phyloP scores from a whole-genome alignment of 768 basidiomycete species.

The Symmetrospora coprosmae region DNA sequence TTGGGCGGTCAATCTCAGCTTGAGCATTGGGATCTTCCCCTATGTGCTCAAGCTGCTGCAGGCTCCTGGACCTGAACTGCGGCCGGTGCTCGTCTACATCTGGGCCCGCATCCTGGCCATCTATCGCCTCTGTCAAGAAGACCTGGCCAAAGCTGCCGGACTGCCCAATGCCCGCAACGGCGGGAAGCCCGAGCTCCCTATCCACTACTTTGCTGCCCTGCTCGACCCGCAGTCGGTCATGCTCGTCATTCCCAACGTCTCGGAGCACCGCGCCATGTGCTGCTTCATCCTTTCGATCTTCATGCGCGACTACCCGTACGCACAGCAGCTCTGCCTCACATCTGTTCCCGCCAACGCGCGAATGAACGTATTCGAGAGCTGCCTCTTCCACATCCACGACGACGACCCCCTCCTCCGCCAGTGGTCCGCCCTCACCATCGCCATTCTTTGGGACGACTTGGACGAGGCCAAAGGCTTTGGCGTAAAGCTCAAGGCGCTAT shows the following conservation, averaged over 20 bases:
- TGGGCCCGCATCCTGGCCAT: slow-evolving; percentile 97
- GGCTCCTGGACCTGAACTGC: slow-evolving; percentile 84
- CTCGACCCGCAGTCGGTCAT: slow-evolving; percentile 41
- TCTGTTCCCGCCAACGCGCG: slow-evolving; percentile 37
- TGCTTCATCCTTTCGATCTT: slow-evolving; percentile 85
- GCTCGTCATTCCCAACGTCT: slow-evolving; percentile 63
- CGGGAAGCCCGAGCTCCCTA: slow-evolving; percentile 31
- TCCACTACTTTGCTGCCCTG: slow-evolving; percentile 69
- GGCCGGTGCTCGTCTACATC: slow-evolving; percentile 94
- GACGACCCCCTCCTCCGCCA: slow-evolving; percentile 84
- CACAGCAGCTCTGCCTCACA: slow-evolving; percentile 67
- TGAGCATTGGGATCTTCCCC: slow-evolving; percentile 95
- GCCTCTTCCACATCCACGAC: slow-evolving; percentile 69
- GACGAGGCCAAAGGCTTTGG: slow-evolving; percentile 79
- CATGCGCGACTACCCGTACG: slow-evolving; percentile 71
- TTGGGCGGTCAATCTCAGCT: slow-evolving; percentile 92
- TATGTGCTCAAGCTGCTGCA: slow-evolving; percentile 94
- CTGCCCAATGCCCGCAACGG: slow-evolving; percentile 24
- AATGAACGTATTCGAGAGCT: slow-evolving; percentile 67
- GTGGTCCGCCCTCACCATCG: slow-evolving; percentile 86
- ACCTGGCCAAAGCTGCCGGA: slow-evolving; percentile 59
- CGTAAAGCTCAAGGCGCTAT: slow-evolving; percentile 45
- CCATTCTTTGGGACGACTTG: slow-evolving; percentile 82
- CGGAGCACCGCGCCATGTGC: slow-evolving; percentile 96
- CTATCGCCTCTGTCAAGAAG: slow-evolving; percentile 80